These are phyloP conservation scores for Claviceps maximensis DNA, from an alignment of 2,329 filamentous ascomycete genomes.

Conservation along the genomic window DNA sequence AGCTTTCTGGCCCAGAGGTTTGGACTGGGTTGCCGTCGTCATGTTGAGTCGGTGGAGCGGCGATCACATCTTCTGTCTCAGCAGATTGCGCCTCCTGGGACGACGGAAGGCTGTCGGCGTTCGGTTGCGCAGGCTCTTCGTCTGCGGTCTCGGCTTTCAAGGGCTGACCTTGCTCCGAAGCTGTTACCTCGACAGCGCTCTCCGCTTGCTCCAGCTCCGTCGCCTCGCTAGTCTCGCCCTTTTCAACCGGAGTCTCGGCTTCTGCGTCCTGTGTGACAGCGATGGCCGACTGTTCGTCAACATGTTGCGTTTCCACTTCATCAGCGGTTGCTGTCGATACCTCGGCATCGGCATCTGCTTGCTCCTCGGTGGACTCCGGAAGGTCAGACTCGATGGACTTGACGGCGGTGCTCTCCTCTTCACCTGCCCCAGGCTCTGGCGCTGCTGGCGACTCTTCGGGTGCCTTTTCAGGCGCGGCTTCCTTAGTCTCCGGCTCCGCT, in stretches of 20 bases:
- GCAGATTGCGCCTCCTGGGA: constrained; percentile 7
- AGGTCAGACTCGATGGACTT: not conserved
- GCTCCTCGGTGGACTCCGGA: not conserved
- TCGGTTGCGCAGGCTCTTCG: not conserved
- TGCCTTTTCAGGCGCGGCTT: not conserved
- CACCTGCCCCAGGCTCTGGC: not conserved
- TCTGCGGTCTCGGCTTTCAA: not conserved
- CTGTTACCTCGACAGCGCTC: not conserved
- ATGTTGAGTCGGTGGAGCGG: not conserved
- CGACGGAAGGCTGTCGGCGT: not conserved
- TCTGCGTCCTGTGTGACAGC: not conserved
- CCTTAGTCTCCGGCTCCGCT: not conserved
- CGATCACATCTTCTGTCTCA: constrained; percentile 5
- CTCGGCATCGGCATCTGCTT: not conserved
- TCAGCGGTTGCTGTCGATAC: not conserved
- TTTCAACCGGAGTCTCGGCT: not conserved
- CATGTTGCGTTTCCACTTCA: not conserved
- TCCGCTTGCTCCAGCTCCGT: not conserved
- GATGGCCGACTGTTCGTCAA: not conserved
- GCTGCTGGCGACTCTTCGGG: not conserved
- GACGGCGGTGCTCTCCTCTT: not conserved
- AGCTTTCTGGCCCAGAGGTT: not conserved
- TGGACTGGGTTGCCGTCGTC: not conserved
- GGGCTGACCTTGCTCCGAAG: not conserved
- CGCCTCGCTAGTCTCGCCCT: not conserved